Base-by-base conservation (phyloP, 1,139 yeast genomes). In the Saccharomyces hybrid region DNA sequence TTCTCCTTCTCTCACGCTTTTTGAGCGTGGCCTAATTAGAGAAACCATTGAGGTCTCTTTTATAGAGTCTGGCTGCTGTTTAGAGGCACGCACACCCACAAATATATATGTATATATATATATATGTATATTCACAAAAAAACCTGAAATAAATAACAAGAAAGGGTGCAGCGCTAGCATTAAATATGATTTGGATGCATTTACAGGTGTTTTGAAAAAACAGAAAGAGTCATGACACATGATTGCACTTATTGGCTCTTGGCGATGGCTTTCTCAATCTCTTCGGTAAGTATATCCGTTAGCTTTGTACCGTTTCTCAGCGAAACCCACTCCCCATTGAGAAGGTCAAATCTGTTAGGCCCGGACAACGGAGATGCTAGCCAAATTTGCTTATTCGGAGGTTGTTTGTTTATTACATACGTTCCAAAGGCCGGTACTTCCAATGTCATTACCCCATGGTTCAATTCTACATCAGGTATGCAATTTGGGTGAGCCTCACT, bases 351-450 rank as follows among this genome's bases (percentile, higher is more conserved):
- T 54, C 88, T 73, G 66, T 88, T 88, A 11, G 98, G 98, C 0
- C 98, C 98, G n/a, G 95, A 86, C 4, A 88, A 66, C 0, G 98
- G 98, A 46, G 95, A 86, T 57, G 95, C 83, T 53, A 89, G 78
- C 98, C 98, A 90, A 46, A 90, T 84, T 69, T 90, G 98, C 70
- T 86, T 85, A 70, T 88, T 90, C 2, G 97, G 96, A 1, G 97
- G 97, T 72, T 91, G 97, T 67, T 88, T 88, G 73, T 90, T 91
- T 62, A 91, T 83, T 32, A 90, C 95, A 68, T 90, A 90, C 1
- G 91, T 81, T 1, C 97, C 97, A 41, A 76, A 73, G 2, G 82
- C 79, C 2, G 89, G 87, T 34, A 86, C 68, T 3, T 76, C 78
- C 57, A 90, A 70, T 2, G 91, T 84, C 73, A 90, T 72, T 11